Base-by-base conservation (phyloP, 108 stramenopile genomes). In the Thalassiosira profunda region DNA sequence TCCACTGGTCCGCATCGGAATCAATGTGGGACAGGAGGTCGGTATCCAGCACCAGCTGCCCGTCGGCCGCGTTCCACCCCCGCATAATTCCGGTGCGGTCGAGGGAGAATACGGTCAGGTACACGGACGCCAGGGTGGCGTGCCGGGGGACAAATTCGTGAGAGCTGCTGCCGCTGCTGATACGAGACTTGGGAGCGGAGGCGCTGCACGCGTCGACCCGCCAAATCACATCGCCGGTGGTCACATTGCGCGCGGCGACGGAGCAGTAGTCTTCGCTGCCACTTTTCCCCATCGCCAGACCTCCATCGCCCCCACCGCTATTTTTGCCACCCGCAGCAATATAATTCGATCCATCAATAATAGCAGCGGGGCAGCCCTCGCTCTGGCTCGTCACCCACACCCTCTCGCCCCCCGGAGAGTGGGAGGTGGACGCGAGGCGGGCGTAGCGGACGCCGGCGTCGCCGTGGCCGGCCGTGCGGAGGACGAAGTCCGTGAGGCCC, bases 401-500 rank as follows among this genome's bases (percentile, higher is more conserved):
- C 0, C 26, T 26, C 12, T 17, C 57, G 20, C 55, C 0, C 26
- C 20, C 23, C 33, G 29, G 17, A 31, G 11, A 29, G 11, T 23
- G 11, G 8, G 11, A 8, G 5, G 28, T 48, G 31, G 23, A 21
- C 47, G 38, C 10, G 26, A 60, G 45, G 17, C 28, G 29, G 2
- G 74, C 79, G 34, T 62, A 73, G 4, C 35, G 57, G 2, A 72
- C 51, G 21, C 45, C 83, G 60, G 44, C 41, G 30, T 47, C 57
- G 17, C 86, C 88, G 75, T 94, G 93, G n/a, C 93, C 93, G 15
- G 88, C 54, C 1, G 93, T 90, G 2, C 76, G 46, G n/a, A 94
- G 35, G 12, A 76, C 38, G 64, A 90, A 94, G 55, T 94, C 93
- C 42, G 83, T 67, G 6, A 84, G 48, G 9, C 93, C 93, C 4